Evolutionary conservation across 208 protist species (phyloP), one percentile per base, ranked within the genome.

Genomic region (Zelonia costaricensis): DNA sequence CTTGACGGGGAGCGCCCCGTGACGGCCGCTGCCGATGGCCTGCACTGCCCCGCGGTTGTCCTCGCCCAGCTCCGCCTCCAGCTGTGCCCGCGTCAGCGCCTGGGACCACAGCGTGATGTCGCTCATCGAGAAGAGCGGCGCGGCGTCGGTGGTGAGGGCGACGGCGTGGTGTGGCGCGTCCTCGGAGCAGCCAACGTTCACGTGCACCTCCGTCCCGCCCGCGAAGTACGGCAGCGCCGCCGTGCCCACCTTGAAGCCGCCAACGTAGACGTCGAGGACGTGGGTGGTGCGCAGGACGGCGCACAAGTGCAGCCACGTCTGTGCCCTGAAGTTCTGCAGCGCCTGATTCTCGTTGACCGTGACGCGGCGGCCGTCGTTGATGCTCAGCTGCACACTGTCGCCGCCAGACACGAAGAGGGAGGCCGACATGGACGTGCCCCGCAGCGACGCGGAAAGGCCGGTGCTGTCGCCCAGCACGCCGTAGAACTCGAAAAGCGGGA

Each of bases 331-430:
- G 62, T 78, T 80, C 33, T 82, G 81, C 59, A 90, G 66, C 15
- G 80, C 70, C 57, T 86, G 71, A 31, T 30, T 79, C 61, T 95
- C 83, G 63, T 90, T 92, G 16, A 95, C 27, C n/a, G 67, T 79
- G 6, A 72, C 68, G 47, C 74, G 72, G 25, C 76, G 77, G 3
- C 69, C 74, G 52, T 82, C 70, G 53, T 80, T 66, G 28, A 66
- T 51, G 22, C 71, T 35, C 5, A 92, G 58, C 69, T 89, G 74
- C 48, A 92, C 30, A 62, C 80, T 91, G 61, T 92, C 78, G 9
- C 85, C 85, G 12, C 74, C 76, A 20, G 68, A 69, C 22, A 88
- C 54, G 38, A 65, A 71, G 12, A 87, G 62, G 22, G 45, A 45
- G 23, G 67, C 65, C 7, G 40, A 43, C n/a, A 59, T 66, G 2